Conservation (phyloP, 768 basidiomycete genomes). For the Phlegmacium glaucopus region DNA sequence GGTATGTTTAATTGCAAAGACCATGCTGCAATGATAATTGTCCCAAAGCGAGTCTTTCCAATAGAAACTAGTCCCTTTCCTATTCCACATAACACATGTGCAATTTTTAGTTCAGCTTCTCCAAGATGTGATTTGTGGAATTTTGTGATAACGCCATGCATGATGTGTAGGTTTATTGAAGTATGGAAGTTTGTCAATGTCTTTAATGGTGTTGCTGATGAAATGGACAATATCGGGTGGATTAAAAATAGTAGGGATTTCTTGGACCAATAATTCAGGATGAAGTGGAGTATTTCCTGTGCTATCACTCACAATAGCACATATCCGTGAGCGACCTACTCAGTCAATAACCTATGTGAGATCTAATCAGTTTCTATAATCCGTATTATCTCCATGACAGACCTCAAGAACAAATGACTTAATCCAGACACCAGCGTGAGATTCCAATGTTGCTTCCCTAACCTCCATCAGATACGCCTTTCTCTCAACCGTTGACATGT, state of each 20-base stretch:
- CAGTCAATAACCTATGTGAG: no score
- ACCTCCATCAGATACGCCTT: conserved; percentile 26
- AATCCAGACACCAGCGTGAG: conserved; percentile 25
- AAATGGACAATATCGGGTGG: conserved; percentile 22
- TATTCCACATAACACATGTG: no score
- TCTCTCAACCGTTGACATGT: conserved; percentile 24
- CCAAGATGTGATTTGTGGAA: no score
- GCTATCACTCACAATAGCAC: no score
- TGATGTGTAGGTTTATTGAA: conserved; percentile 15
- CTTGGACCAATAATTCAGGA: conserved; percentile 7
- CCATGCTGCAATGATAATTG: no score
- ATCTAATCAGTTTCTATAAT: no score
- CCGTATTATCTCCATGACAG: no score
- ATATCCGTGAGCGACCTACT: no score
- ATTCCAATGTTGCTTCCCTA: conserved; percentile 20
- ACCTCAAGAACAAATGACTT: conserved; percentile 11
- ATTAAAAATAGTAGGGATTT: conserved; percentile 16
- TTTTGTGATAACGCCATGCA: conserved; percentile 16
- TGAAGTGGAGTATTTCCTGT: conserved; percentile 22
- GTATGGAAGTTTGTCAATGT: conserved; percentile 18
- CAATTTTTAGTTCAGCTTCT: no score
- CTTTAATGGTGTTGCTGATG: conserved; percentile 21
- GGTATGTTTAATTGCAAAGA: no score
- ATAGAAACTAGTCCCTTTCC: no score
- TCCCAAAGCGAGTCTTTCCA: no score